Base-by-base conservation (phyloP, 352 stramenopile species). In the Globisporangium lucens region DNA sequence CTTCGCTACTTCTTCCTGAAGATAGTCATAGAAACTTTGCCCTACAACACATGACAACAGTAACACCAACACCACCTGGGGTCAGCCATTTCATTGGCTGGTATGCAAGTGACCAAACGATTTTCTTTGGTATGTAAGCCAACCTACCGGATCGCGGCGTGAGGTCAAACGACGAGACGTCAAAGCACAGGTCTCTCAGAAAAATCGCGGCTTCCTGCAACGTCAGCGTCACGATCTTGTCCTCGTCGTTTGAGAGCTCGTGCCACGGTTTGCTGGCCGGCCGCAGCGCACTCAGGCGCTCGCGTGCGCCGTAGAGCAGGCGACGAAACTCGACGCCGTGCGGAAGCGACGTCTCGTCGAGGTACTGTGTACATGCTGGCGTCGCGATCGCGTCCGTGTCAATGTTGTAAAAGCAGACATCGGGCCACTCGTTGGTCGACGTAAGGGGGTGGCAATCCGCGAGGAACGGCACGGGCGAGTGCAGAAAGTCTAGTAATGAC, bases 371-470 rank as follows among this genome's bases (percentile, higher is more conserved):
- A n/a, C 62, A 60, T 30, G 75, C 74, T 15, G 87, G 80, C 0
- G 80, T 67, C 36, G 76, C 64, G 49, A 95, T 80, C 12, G 64
- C 60, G 49, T 92, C 74, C 1, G 63, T 74, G 58, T 95, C 85
- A n/a, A 94, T 85, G 41, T 93, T 73, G 70, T 89, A 92, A 68
- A 95, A 95, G 51, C 81, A 93, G 55, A 94, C 85, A 36, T 95
- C 87, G 7, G 81, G 68, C 85, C 87, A 95, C 12, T 95, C 84
- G 20, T 86, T 77, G 3, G 81, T 91, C n/a, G 79, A 75, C 33
- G 76, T 69, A 35, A 90, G 66, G 4, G 75, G 66, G 47, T 94
- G 85, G 35, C 83, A 91, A 2, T 84, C 87, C 2, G 82, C 85
- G 20, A 95, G 75, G 59, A 92, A 95, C 10, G 85, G 87, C 4